Evolutionary conservation across 805 yeast genomes (phyloP).

Genomic region (Groenewaldozyma tartarivorans): DNA sequence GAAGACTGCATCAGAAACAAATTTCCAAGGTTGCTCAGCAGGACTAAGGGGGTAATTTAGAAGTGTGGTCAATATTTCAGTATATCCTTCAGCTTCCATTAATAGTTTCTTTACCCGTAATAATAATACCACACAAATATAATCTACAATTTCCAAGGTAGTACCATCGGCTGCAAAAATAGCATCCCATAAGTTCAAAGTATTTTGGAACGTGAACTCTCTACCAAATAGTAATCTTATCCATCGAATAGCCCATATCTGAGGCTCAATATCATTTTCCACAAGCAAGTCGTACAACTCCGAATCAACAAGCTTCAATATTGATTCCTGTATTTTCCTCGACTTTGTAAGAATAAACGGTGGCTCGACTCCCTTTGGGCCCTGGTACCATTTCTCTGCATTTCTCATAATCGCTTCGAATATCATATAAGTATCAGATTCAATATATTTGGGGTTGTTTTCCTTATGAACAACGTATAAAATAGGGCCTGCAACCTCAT

Average conservation of each 20-base stretch:
- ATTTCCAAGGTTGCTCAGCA: constrained; percentile 9
- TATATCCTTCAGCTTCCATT: constrained; percentile 10
- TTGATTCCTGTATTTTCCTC: constrained; percentile 23
- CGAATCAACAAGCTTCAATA: constrained; percentile 23
- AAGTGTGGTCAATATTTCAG: constrained; percentile 16
- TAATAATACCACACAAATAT: constrained; percentile 27
- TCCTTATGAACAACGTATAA: constrained; percentile 19
- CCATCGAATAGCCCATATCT: constrained; percentile 31
- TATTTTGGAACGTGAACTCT: constrained; percentile 24
- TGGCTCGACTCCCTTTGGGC: constrained; percentile 5
- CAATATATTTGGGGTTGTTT: constrained; percentile 13
- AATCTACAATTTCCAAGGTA: constrained; percentile 25
- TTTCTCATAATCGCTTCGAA: constrained; percentile 24
- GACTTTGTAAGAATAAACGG: constrained; percentile 26
- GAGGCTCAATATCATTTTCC: constrained; percentile 25
- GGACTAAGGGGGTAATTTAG: constrained; percentile 17
- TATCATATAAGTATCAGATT: constrained; percentile 24
- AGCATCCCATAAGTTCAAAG: constrained; percentile 27
- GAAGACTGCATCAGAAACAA: constrained; percentile 19
- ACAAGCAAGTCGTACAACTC: constrained; percentile 19
- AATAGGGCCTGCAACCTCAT: constrained; percentile 42
- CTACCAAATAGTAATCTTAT: constrained; percentile 27
- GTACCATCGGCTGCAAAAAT: constrained; percentile 25
- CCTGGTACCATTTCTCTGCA: constrained; percentile 25
- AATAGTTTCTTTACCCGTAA: constrained; percentile 20